These are phyloP conservation scores for Claviceps africana DNA, from an alignment of 2,329 filamentous ascomycete species.

Conservation along the genomic window DNA sequence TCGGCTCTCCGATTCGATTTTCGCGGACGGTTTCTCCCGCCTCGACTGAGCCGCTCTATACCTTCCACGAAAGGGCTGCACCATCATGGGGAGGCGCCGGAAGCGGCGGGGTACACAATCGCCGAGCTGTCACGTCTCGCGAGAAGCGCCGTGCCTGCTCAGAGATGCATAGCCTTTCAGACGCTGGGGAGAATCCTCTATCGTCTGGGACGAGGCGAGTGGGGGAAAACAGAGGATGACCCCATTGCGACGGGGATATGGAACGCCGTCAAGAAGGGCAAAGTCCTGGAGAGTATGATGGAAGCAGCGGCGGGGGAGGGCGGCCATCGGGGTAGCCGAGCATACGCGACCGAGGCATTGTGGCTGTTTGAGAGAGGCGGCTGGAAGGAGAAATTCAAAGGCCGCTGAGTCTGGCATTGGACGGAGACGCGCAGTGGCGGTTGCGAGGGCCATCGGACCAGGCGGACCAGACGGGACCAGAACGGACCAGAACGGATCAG, in stretches of 20 bases:
- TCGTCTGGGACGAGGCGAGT: constrained; percentile 60
- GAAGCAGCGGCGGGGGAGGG: constrained; percentile 57
- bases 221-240: constrained; percentile 43
- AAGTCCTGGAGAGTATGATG: constrained; percentile 61
- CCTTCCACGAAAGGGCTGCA: constrained; percentile 72
- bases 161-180: constrained; percentile 84
- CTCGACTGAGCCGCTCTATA: constrained; percentile 57
- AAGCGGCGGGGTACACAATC: constrained; percentile 88
- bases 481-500: no score
- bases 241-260: constrained; percentile 68
- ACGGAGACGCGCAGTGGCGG: no score
- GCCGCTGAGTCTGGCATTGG: constrained; percentile 29
- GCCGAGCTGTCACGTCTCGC: constrained; percentile 70
- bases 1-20: constrained; percentile 83
- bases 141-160: constrained; percentile 68
- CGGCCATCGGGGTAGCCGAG: constrained; percentile 65
- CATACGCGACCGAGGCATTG: constrained; percentile 77
- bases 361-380: constrained; percentile 69
- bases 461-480: no score
- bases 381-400: constrained; percentile 50
- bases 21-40: constrained; percentile 64
- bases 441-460: no score
- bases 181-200: constrained; percentile 77
- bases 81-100: constrained; percentile 83
- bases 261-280: constrained; percentile 61